These are phyloP conservation scores for Yamadazyma phyllophila DNA, from an alignment of 805 yeast genomes.

Conservation along the genomic window DNA sequence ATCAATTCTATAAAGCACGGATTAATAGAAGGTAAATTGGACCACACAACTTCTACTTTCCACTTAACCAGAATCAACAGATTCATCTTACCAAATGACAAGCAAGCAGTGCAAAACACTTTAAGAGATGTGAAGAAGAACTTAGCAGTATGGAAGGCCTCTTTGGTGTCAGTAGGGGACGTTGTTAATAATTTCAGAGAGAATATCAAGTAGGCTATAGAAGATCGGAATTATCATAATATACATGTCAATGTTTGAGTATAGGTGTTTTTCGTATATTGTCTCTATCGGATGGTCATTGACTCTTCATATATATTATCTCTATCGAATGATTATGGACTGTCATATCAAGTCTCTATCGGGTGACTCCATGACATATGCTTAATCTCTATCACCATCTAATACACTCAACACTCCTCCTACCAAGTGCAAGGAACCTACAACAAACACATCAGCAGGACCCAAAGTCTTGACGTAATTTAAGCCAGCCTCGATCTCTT, in stretches of 20 bases:
- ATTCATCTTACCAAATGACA: constrained; percentile 39
- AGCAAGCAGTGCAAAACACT: constrained; percentile 23
- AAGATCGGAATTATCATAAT: constrained; percentile 2
- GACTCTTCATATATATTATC: too few species aligned
- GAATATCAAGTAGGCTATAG: constrained; percentile 25
- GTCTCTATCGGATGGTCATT: too few species aligned
- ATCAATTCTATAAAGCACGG: constrained; percentile 44
- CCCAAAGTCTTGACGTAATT: constrained; percentile 10
- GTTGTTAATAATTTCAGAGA: constrained; percentile 44
- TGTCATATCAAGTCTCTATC: too few species aligned
- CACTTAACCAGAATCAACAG: constrained; percentile 40
- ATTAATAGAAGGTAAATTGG: constrained; percentile 44
- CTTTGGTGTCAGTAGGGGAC: constrained; percentile 41
- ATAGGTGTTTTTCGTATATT: background rate
- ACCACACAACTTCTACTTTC: constrained; percentile 41
- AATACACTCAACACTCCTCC: constrained; percentile 90
- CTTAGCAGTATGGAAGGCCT: constrained; percentile 37
- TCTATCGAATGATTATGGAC: too few species aligned
- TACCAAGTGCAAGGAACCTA: constrained; percentile 91
- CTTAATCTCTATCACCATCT: constrained; percentile 46
- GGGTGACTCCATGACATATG: too few species aligned
- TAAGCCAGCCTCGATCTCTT: constrained; percentile 68
- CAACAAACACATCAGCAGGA: constrained; percentile 72
- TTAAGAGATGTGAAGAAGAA: constrained; percentile 37
- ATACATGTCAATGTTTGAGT: background rate